These are phyloP conservation scores for Aspergillus novoparasiticus DNA, from an alignment of 2,329 filamentous ascomycete species.

Conservation along the genomic window DNA sequence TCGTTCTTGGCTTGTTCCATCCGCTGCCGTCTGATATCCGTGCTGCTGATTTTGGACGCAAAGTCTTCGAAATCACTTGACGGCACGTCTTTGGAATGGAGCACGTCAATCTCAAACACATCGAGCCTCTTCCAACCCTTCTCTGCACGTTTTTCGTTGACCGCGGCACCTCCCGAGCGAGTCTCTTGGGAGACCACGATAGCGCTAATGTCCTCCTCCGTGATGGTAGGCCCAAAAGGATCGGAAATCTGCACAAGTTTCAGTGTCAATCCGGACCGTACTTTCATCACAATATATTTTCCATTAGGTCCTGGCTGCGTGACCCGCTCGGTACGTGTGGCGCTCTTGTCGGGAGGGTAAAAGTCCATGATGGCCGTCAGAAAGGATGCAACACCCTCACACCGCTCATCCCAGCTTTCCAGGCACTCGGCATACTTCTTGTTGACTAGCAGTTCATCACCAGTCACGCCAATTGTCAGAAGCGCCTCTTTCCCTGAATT, in stretches of 20 bases:
- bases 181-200: slow-evolving; percentile 90
- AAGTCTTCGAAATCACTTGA: slow-evolving; percentile 61
- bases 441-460: slow-evolving; percentile 79
- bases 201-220: slow-evolving; percentile 74
- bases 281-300: slow-evolving; percentile 44
- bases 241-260: slow-evolving; percentile 86
- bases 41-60: slow-evolving; percentile 86
- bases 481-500: slow-evolving; percentile 49
- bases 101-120: slow-evolving; percentile 85
- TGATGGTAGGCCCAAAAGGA: slow-evolving; percentile 86
- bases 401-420: slow-evolving; percentile 77
- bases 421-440: slow-evolving; percentile 85
- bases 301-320: slow-evolving; percentile 42
- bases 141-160: slow-evolving; percentile 79
- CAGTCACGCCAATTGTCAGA: slow-evolving; percentile 84
- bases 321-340: slow-evolving; percentile 34
- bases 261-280: slow-evolving; percentile 66
- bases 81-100: slow-evolving; percentile 67
- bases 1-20: slow-evolving; percentile 41
- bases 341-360: slow-evolving; percentile 50
- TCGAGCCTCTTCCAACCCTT: slow-evolving; percentile 76
- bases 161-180: slow-evolving; percentile 75
- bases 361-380: slow-evolving; percentile 64
- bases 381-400: slow-evolving; percentile 70
- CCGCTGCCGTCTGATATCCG: slow-evolving; percentile 68